Evolutionary conservation across 2,329 filamentous ascomycete species (phyloP).

Genomic region (Fusarium liriodendri): DNA sequence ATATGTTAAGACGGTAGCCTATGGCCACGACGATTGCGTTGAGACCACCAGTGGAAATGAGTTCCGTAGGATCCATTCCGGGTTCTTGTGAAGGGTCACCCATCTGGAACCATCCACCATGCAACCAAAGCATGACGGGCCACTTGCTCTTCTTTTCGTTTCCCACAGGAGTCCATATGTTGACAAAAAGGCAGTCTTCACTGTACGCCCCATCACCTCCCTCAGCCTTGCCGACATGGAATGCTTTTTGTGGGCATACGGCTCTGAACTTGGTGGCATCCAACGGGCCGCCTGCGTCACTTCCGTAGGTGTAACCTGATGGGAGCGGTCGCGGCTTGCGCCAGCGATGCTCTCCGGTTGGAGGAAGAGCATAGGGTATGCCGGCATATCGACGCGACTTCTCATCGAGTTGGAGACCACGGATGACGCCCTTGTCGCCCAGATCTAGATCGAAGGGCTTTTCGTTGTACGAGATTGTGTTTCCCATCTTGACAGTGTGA

Average conservation of each 20-base stretch:
- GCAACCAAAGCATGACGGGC: constrained; percentile 50
- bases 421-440: constrained; percentile 42
- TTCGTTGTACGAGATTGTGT: constrained; percentile 23
- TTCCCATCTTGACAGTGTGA: constrained; percentile 13
- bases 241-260: constrained; percentile 54
- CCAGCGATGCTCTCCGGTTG: constrained; percentile 51
- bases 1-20: constrained; percentile 59
- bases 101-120: constrained; percentile 60
- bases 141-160: constrained; percentile 34
- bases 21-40: constrained; percentile 57
- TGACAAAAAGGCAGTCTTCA: constrained; percentile 59
- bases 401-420: constrained; percentile 47
- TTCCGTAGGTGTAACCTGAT: constrained; percentile 42
- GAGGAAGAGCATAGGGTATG: constrained; percentile 54
- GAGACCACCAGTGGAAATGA: constrained; percentile 50
- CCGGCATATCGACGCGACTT: constrained; percentile 49
- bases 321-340: constrained; percentile 51
- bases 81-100: constrained; percentile 55
- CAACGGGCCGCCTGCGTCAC: constrained; percentile 41
- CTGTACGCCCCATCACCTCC: constrained; percentile 44
- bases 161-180: constrained; percentile 57
- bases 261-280: constrained; percentile 51
- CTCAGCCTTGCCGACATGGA: constrained; percentile 42
- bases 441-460: constrained; percentile 8
- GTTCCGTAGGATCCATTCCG: constrained; percentile 55